Evolutionary conservation across 2,329 filamentous ascomycete genomes (phyloP), one percentile per base, ranked within the genome.

Genomic region (Hortaea sp.): DNA sequence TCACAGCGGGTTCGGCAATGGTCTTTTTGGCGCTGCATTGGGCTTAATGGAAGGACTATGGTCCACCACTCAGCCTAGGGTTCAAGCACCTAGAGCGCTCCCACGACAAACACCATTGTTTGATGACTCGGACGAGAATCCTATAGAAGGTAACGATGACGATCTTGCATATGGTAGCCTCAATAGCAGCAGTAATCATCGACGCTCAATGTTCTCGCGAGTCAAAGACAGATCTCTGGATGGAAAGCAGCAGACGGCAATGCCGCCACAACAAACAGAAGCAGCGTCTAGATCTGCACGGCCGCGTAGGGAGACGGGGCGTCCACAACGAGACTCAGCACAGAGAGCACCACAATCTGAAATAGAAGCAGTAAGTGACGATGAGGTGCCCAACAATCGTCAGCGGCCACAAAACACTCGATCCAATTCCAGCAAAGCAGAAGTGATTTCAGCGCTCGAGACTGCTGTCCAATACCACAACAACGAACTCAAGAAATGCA

Each of bases 1-100:
- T 9, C 9, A 9, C n/a, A n/a, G 32, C 7, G 9, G 9, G 7
- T 49, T 58, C 4, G 49, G 50, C 9, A 47, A 47, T 20, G 54
- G 55, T n/a, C 41, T 59, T 2, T 46, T 62, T 7, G 57, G 55
- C 9, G 54, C 50, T 46, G 57, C 58, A 3, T 54, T 59, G 38
- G 53, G 53, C 29, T 20, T 62, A 13, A 43, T 60, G 5, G 57
- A 56, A 29, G 55, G 37, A 29, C n/a, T 45, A 7, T 53, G 31
- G 42, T 57, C 11, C 37, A 52, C 27, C 46, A 9, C 7, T 35
- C 32, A 35, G 32, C 32, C 9, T n/a, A n/a, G 32, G 9, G n/a
- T 35, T 9, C 51, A 9, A 20, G 38, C 38, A 7, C 38, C 38
- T 40, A 12, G n/a, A 10, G 7, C 10, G 20, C 9, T 9, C 10